Evolutionary conservation across 306 rosid genomes (phyloP).

Genomic region (Echinosophora koreensis): DNA sequence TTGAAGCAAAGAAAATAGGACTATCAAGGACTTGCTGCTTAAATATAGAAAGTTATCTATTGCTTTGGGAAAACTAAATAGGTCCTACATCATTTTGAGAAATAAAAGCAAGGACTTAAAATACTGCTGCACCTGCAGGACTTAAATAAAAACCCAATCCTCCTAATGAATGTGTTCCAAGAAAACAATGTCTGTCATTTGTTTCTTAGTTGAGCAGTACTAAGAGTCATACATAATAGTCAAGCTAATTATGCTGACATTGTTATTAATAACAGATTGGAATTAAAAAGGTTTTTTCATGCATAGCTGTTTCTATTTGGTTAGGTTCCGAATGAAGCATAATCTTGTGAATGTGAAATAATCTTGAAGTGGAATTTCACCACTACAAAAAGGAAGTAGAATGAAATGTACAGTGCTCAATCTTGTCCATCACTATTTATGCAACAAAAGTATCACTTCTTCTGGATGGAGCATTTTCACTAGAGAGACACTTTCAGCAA

Average conservation of each 20-base stretch:
- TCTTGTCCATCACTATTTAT: too few species aligned
- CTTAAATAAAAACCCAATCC: too few species aligned
- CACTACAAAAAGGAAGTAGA: too few species aligned
- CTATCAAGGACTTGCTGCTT: neutral
- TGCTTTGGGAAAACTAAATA: conserved; percentile 14
- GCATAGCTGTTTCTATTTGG: conserved; percentile 9
- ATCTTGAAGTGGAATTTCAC: too few species aligned
- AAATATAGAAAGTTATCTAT: neutral
- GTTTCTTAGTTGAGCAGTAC: neutral
- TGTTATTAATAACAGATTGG: conserved; percentile 1
- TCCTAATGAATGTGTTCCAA: conserved; percentile 3
- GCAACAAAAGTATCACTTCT: too few species aligned
- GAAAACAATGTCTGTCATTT: conserved; percentile 27
- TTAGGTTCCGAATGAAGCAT: too few species aligned
- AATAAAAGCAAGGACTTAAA: too few species aligned
- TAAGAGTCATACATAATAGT: conserved; percentile 3
- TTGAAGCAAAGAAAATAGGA: conserved; percentile 30
- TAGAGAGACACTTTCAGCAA: too few species aligned
- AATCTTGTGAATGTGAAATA: too few species aligned
- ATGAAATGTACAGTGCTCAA: too few species aligned
- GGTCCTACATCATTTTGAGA: conserved; percentile 30
- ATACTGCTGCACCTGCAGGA: too few species aligned
- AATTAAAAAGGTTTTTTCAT: neutral
- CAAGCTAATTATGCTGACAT: neutral
- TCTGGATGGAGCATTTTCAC: too few species aligned